Conservation (phyloP, 2,329 filamentous ascomycete species). For the Pseudofabraea citricarpa region DNA sequence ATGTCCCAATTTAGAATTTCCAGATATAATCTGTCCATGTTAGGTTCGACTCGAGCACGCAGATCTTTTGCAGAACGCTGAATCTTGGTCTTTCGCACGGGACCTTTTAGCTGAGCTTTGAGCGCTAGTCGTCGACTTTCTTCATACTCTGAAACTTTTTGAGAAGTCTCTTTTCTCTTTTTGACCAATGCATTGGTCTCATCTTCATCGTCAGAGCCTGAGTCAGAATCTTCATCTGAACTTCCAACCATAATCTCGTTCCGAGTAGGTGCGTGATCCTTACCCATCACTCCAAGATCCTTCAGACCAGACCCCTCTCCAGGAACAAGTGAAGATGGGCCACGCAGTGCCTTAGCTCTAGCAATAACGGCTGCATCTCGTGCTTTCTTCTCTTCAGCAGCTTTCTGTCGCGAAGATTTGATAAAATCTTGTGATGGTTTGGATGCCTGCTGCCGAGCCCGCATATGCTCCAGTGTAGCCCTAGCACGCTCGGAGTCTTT, state of each 20-base stretch:
- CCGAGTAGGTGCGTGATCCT: slow-evolving; percentile 69
- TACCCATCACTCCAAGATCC: slow-evolving; percentile 68
- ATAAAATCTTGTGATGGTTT: slow-evolving; percentile 44
- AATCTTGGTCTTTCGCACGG: slow-evolving; percentile 79
- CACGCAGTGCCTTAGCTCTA: slow-evolving; percentile 56
- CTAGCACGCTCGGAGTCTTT: slow-evolving; percentile 28
- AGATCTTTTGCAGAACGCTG: slow-evolving; percentile 86
- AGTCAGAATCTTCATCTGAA: slow-evolving; percentile 68
- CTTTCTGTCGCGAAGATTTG: slow-evolving; percentile 68
- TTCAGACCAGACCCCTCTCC: slow-evolving; percentile 76
- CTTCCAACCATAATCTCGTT: slow-evolving; percentile 88
- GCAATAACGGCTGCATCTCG: slow-evolving; percentile 70
- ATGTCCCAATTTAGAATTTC: slow-evolving; percentile 92
- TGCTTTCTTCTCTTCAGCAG: slow-evolving; percentile 69
- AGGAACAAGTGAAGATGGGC: slow-evolving; percentile 49
- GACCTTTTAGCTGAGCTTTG: slow-evolving; percentile 54
- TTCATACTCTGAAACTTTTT: slow-evolving; percentile 35
- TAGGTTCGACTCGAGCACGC: slow-evolving; percentile 84
- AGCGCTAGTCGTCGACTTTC: slow-evolving; percentile 41
- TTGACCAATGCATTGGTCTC: slow-evolving; percentile 39
- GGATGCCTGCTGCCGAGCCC: slow-evolving; percentile 8
- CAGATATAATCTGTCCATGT: slow-evolving; percentile 79
- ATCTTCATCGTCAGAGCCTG: slow-evolving; percentile 65
- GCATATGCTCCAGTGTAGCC: slow-evolving; percentile 20
- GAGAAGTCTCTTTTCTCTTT: slow-evolving; percentile 33